Evolutionary conservation across 306 rosid genomes (phyloP).

Genomic region (Datisca glomerata): DNA sequence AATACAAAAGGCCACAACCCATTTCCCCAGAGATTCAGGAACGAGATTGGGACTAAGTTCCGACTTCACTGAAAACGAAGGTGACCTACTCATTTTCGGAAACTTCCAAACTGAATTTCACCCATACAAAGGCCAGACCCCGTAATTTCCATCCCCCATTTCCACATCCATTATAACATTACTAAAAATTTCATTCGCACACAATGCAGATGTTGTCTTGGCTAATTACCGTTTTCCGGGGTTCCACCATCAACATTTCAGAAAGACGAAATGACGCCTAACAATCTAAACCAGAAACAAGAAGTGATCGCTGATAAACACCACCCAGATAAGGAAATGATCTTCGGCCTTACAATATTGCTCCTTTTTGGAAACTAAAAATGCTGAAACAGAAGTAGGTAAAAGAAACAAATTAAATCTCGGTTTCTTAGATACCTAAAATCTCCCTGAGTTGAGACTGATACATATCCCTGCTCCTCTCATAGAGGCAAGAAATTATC

Average conservation of each 20-base stretch:
- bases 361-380: background rate
- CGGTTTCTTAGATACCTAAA: no score
- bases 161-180: conserved; percentile 23
- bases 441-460: no score
- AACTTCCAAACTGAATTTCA: conserved; percentile 1
- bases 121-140: conserved; percentile 21
- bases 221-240: background rate
- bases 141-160: conserved; percentile 17
- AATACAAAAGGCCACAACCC: conserved; percentile 73
- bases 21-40: conserved; percentile 42
- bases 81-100: conserved; percentile 66
- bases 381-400: background rate
- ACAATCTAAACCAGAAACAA: background rate
- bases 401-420: background rate
- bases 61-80: conserved; percentile 56
- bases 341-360: background rate
- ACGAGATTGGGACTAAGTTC: conserved; percentile 17
- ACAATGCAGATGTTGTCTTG: conserved; percentile 11
- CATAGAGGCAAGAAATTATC: no score
- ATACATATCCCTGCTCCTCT: no score
- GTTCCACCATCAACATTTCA: conserved; percentile 16
- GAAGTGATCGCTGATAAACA: background rate
- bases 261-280: conserved; percentile 3
- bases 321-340: background rate
- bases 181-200: conserved; percentile 14